A percentile compares a stretch with the other conserved stretches of the same genome.
Conservation (phyloP, 1,284 basidiomycete species). For the Fistulina hepatica region DNA sequence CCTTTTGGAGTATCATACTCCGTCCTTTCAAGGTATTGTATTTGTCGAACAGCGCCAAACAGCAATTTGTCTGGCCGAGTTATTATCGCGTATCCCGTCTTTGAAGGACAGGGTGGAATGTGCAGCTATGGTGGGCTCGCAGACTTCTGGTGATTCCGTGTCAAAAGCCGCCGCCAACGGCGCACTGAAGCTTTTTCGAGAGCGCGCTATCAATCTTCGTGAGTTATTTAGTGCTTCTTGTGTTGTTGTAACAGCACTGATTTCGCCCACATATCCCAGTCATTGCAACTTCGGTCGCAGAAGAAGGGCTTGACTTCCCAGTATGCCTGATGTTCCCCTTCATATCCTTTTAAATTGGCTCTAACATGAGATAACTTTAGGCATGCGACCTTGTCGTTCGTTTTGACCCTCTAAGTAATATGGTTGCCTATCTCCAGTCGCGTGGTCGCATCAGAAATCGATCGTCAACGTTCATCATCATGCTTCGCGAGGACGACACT, state of each 20-base stretch:
- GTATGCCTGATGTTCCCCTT: constrained; percentile 23
- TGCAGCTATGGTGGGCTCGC: constrained; percentile 61
- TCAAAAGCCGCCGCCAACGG: too few relatives aligned
- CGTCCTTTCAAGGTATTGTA: constrained; percentile 65
- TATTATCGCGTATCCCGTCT: constrained; percentile 49
- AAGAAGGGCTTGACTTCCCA: constrained; percentile 82
- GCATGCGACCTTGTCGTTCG: constrained; percentile 78
- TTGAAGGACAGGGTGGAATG: constrained; percentile 47
- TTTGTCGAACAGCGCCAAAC: constrained; percentile 78
- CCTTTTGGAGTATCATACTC: constrained; percentile 41
- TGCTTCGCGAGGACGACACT: constrained; percentile 55
- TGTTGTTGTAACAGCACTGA: constrained; percentile 1
- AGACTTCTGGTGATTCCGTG: constrained; percentile 17
- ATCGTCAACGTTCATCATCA: constrained; percentile 65
- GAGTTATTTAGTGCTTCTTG: too few relatives aligned
- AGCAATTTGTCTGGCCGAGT: constrained; percentile 54
- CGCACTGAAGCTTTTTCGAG: too few relatives aligned
- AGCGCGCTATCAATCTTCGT: constrained; percentile 59
- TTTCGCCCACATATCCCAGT: constrained; percentile 31
- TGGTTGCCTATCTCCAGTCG: constrained; percentile 77
- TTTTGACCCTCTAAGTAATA: constrained; percentile 65
- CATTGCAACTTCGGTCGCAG: constrained; percentile 75
- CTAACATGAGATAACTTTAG: constrained; percentile 25
- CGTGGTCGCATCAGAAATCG: constrained; percentile 71
- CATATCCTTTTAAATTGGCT: background rate